Percentiles rank a stretch among this genome's conserved stretches.
These are phyloP conservation scores for Cyclanthera cordifolia DNA, from an alignment of 306 rosid genomes.

Conservation along the genomic window DNA sequence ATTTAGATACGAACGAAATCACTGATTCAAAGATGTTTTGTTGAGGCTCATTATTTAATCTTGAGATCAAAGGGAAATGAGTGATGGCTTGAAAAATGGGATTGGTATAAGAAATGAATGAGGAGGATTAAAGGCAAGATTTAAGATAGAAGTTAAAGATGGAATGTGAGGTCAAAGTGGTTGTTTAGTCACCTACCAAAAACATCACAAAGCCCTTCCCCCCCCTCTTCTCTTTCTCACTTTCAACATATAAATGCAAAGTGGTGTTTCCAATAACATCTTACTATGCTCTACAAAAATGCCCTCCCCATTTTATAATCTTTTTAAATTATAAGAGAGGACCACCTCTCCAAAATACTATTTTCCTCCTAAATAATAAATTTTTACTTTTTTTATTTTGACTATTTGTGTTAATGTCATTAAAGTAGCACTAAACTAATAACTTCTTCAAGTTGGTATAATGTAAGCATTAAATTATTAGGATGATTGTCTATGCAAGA, in stretches of 20 bases:
- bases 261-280: slow-evolving; percentile 11
- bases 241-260: slow-evolving; percentile 8
- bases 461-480: too few relatives aligned
- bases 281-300: background rate
- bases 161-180: slow-evolving; percentile 66
- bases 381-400: background rate
- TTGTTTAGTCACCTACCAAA: slow-evolving; percentile 96
- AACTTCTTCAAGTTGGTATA: background rate
- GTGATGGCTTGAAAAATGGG: slow-evolving; percentile 43
- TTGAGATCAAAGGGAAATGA: slow-evolving; percentile 51
- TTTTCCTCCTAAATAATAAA: background rate
- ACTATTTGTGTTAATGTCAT: background rate
- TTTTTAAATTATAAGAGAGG: too few relatives aligned
- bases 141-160: slow-evolving; percentile 35
- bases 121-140: slow-evolving; percentile 25
- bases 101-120: slow-evolving; percentile 28
- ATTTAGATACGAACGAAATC: too few relatives aligned
- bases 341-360: background rate
- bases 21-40: too few relatives aligned
- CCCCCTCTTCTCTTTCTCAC: too few relatives aligned
- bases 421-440: background rate
- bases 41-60: slow-evolving; percentile 34
- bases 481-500: too few relatives aligned
- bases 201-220: slow-evolving; percentile 65
- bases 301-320: slow-evolving; percentile 11